Conservation (phyloP, 2,329 filamentous ascomycete genomes). For the Monosporascus cannonballus region DNA sequence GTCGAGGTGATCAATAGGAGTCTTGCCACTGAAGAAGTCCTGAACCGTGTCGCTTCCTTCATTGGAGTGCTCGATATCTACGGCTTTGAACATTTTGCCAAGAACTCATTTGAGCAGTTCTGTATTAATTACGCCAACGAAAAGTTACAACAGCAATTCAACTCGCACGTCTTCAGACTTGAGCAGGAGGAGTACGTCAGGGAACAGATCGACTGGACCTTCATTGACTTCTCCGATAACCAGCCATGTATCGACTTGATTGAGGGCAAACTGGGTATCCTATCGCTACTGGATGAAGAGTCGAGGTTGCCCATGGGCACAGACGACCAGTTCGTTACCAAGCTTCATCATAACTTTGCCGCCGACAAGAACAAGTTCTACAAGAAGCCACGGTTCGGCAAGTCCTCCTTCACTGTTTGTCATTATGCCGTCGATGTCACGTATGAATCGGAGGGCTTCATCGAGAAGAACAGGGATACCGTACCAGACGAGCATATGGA, state of each 20-base stretch:
- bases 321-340: slow-evolving; percentile 93
- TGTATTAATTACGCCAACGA: slow-evolving; percentile 99
- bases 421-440: slow-evolving; percentile 98
- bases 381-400: slow-evolving; percentile 97
- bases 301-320: slow-evolving; percentile 95
- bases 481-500: slow-evolving; percentile 98
- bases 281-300: slow-evolving; percentile 92
- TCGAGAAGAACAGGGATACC: slow-evolving; percentile 98
- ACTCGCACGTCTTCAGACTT: slow-evolving; percentile 97
- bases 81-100: slow-evolving; percentile 97
- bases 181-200: slow-evolving; percentile 97
- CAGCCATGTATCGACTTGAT: slow-evolving; percentile 98
- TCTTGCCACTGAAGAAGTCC: slow-evolving; percentile 80
- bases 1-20: slow-evolving; percentile 95
- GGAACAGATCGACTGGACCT: slow-evolving; percentile 98
- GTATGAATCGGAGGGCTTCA: slow-evolving; percentile 98
- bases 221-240: slow-evolving; percentile 99
- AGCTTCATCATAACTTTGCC: slow-evolving; percentile 90
- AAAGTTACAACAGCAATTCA: slow-evolving; percentile 98
- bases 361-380: slow-evolving; percentile 92
- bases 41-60: slow-evolving; percentile 78
- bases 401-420: slow-evolving; percentile 95
- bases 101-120: slow-evolving; percentile 99
- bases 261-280: slow-evolving; percentile 89
- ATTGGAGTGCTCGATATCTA: slow-evolving; percentile 99